Evolutionary conservation across 2,329 filamentous ascomycete species (phyloP).

Genomic region (Mycosphaerelloides madeirae): DNA sequence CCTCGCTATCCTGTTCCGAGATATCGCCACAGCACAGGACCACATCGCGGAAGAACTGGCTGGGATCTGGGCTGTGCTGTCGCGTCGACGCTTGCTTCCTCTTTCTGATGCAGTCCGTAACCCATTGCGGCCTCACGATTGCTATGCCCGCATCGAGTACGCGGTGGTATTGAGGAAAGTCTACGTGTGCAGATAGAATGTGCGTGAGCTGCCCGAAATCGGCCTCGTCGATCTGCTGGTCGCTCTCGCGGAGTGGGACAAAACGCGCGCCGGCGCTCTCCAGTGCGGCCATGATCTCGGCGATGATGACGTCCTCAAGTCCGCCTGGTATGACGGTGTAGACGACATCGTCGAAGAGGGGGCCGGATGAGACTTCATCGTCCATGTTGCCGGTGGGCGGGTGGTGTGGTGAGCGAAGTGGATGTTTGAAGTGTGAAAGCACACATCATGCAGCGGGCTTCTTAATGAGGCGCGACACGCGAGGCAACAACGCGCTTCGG

Average conservation of each 20-base stretch:
- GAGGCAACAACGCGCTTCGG: slow-evolving; percentile 1
- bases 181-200: slow-evolving; percentile 71
- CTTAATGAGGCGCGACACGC: not conserved
- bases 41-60: slow-evolving; percentile 83
- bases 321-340: slow-evolving; percentile 43
- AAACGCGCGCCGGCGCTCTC: slow-evolving; percentile 47
- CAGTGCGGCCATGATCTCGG: slow-evolving; percentile 35
- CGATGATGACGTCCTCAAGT: slow-evolving; percentile 37
- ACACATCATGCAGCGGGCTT: no score
- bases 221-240: slow-evolving; percentile 36
- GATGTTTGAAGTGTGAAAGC: no score
- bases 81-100: slow-evolving; percentile 70
- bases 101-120: slow-evolving; percentile 64
- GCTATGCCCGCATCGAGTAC: slow-evolving; percentile 74
- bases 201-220: slow-evolving; percentile 49
- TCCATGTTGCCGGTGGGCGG: slow-evolving; percentile 8
- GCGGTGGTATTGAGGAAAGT: slow-evolving; percentile 81
- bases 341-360: slow-evolving; percentile 36
- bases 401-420: not conserved
- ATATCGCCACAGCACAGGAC: slow-evolving; percentile 78
- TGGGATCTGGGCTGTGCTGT: slow-evolving; percentile 84
- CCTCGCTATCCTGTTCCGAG: slow-evolving; percentile 80
- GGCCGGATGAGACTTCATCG: slow-evolving; percentile 12
- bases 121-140: slow-evolving; percentile 78
- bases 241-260: slow-evolving; percentile 37